Evolutionary conservation across 805 yeast species (phyloP), one percentile per base, ranked within the genome.

Genomic region (Kuraishia ogatae): DNA sequence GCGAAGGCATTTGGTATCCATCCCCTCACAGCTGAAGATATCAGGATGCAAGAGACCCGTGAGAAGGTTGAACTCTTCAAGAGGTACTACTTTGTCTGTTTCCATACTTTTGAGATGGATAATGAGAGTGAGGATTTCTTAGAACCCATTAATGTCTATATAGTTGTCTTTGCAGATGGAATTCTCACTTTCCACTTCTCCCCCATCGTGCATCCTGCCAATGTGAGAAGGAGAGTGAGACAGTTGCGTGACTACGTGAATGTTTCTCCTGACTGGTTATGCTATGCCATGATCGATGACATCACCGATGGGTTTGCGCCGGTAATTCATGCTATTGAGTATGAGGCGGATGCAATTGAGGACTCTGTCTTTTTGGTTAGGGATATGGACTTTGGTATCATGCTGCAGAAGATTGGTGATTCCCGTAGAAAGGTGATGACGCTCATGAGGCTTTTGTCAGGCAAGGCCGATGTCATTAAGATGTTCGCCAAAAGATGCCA

Each of bases 21-120:
- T 75, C 99, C 99, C 29, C 83, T 93, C 76, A 93, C 99, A 0
- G 91, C 97, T 1, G 99, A 93, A 73, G 99, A 93, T 83, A 92
- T 93, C 60, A 77, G 97, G 56, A 88, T 90, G 82, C 96, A 92
- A 72, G 99, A 93, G 73, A 83, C 97, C 23, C 91, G 99, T 72
- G 99, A 93, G 74, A 93, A 93, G 71, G 97, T 93, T 29, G 99
- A 93, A 71, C 75, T 93, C 58, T 93, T 93, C 78, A 82, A 84
- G 62, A 81, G 82, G 61, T 93, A 93, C 71, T 93, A 94, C 71
- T 91, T 94, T 74, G 96, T 94, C 48, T 89, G 96, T 78, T 94
- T 94, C 81, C 97, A 94, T 69, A 89, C 98, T 2, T 94, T 94
- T 71, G 97, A 91, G 66, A 84, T 87, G 23, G 97, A 93, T 61